phyloP scores from a whole-genome alignment of 257 asterid genomes.

The Agastache rugosa region DNA sequence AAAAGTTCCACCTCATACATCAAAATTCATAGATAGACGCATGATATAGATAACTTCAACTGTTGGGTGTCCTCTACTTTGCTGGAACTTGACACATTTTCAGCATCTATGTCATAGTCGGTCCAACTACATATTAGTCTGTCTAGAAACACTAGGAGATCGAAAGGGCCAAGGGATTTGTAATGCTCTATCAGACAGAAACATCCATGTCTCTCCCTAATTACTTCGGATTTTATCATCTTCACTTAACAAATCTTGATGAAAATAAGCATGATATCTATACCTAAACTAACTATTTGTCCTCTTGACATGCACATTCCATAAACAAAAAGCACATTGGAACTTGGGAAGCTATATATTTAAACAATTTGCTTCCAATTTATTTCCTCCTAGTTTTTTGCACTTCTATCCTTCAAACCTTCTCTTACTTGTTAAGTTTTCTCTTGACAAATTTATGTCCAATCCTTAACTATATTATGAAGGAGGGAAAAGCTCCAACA shows the following conservation, averaged over 20 bases:
- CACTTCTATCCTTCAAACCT: slow-evolving; percentile 20
- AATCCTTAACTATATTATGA: not conserved
- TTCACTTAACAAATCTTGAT: slow-evolving; percentile 17
- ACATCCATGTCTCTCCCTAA: slow-evolving; percentile 7
- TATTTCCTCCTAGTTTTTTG: slow-evolving; percentile 2
- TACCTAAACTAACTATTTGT: not conserved
- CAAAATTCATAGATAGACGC: not conserved
- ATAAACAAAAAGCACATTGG: slow-evolving; percentile 9
- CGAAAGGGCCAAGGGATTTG: not conserved
- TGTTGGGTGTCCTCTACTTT: not conserved
- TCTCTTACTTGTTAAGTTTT: not conserved
- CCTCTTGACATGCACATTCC: not conserved
- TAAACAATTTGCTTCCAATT: not conserved
- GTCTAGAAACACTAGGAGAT: not conserved
- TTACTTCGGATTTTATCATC: slow-evolving; percentile 1
- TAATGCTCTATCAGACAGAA: slow-evolving; percentile 16
- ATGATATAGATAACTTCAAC: not conserved
- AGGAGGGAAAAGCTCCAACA: slow-evolving; percentile 11
- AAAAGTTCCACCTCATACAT: slow-evolving; percentile 7
- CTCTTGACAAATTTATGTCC: not conserved
- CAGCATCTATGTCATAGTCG: not conserved
- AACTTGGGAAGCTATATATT: not conserved
- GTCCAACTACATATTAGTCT: not conserved
- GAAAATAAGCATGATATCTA: not conserved
- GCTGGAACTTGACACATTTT: not conserved